A percentile compares a stretch with the other conserved stretches of the same genome.
phyloP scores from a whole-genome alignment of 768 basidiomycete genomes.

The Russula virescens region DNA sequence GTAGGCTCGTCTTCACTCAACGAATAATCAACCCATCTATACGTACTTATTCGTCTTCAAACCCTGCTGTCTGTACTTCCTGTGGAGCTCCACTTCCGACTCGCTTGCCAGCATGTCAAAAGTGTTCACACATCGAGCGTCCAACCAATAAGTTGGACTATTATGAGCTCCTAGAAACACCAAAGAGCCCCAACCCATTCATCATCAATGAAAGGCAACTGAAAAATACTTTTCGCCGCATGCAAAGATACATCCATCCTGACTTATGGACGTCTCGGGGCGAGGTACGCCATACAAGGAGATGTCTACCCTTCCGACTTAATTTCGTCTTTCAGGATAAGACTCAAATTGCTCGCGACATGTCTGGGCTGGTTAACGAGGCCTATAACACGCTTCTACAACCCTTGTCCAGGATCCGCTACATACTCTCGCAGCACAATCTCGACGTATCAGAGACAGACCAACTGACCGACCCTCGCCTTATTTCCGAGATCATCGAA shows the following conservation, averaged over 20 bases:
- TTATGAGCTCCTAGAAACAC: conserved; percentile 64
- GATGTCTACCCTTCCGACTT: background rate
- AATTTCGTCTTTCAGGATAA: conserved; percentile 39
- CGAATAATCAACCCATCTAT: background rate
- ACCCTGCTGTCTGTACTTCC: conserved; percentile 43
- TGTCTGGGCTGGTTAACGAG: conserved; percentile 74
- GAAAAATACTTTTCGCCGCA: conserved; percentile 58
- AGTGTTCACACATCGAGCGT: conserved; percentile 62
- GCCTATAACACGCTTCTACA: conserved; percentile 73
- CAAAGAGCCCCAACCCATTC: conserved; percentile 63
- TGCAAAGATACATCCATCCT: conserved; percentile 79
- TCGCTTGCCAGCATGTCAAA: conserved; percentile 64
- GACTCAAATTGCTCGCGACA: conserved; percentile 51
- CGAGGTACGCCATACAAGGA: conserved; percentile 35
- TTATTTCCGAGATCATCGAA: conserved; percentile 77
- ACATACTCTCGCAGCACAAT: conserved; percentile 65
- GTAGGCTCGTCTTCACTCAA: background rate
- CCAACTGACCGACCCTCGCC: conserved; percentile 58
- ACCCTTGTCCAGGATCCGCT: conserved; percentile 73
- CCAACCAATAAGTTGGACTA: conserved; percentile 48
- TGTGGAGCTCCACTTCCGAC: conserved; percentile 59
- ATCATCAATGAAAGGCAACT: conserved; percentile 54
- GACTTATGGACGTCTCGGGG: conserved; percentile 75
- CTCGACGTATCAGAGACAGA: conserved; percentile 60
- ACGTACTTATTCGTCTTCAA: background rate